These are phyloP conservation scores for Metarhizium robertsii DNA, from an alignment of 2,329 filamentous ascomycete species.

Conservation along the genomic window DNA sequence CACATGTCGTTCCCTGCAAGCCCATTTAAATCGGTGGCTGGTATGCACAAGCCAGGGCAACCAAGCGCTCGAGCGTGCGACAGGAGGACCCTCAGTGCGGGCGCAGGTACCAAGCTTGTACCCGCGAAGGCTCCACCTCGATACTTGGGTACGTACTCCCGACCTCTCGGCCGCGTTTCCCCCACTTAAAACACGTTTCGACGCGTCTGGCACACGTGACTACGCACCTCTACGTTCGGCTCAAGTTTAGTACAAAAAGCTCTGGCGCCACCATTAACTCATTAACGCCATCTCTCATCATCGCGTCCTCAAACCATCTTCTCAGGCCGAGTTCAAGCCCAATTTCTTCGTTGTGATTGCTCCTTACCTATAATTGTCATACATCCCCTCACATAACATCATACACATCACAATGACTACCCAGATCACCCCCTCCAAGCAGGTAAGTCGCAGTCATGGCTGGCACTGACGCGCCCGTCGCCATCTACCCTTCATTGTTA, in stretches of 20 bases:
- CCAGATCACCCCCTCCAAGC: constrained; percentile 55
- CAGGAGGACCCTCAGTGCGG: background rate
- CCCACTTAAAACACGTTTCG: constrained; percentile 19
- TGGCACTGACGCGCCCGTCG: background rate
- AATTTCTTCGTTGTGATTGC: constrained; percentile 10
- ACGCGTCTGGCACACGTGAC: constrained; percentile 31
- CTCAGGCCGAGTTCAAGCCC: constrained; percentile 12
- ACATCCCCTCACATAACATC: constrained; percentile 5
- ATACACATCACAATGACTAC: constrained; percentile 55
- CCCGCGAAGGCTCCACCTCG: background rate
- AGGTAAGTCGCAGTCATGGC: constrained; percentile 32
- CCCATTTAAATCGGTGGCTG: constrained; percentile 8
- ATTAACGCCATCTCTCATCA: constrained; percentile 15
- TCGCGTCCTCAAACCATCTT: constrained; percentile 18
- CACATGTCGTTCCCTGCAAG: constrained; percentile 11
- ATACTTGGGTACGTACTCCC: background rate
- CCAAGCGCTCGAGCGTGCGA: background rate
- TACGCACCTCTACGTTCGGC: constrained; percentile 19
- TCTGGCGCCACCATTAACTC: constrained; percentile 18
- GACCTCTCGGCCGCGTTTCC: constrained; percentile 10
- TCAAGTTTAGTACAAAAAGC: constrained; percentile 23
- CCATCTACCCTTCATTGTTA: constrained; percentile 8
- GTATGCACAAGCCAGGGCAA: constrained; percentile 1
- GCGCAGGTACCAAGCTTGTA: constrained; percentile 6
- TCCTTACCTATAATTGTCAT: constrained; percentile 7